Evolutionary conservation across 305 asterid species (phyloP).

Genomic region (Fraxinus sp.): DNA sequence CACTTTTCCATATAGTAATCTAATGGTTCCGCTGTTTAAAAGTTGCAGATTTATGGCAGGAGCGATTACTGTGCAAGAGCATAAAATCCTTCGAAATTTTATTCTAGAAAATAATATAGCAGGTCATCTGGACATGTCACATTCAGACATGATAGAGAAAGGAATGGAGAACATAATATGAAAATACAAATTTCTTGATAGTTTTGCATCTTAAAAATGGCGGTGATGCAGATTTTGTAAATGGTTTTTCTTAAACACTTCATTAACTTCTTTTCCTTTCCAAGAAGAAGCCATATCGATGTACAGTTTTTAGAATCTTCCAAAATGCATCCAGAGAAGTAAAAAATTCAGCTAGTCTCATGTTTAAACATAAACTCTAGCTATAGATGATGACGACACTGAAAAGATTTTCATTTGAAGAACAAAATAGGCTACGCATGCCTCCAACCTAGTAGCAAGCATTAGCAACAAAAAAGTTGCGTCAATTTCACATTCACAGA

Average conservation of each 20-base stretch:
- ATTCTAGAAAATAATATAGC: neutral
- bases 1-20: neutral
- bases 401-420: slow-evolving; percentile 9
- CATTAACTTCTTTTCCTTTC: neutral
- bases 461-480: slow-evolving; percentile 22
- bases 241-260: neutral
- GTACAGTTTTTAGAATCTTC: neutral
- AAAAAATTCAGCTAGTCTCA: neutral
- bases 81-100: neutral
- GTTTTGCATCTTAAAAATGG: slow-evolving; percentile 8
- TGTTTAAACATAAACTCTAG: neutral
- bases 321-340: neutral
- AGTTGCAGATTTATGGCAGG: neutral
- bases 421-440: slow-evolving; percentile 14
- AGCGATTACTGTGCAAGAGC: neutral
- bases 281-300: slow-evolving; percentile 7
- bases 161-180: neutral
- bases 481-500: slow-evolving; percentile 17
- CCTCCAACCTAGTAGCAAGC: slow-evolving; percentile 8
- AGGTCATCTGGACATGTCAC: neutral
- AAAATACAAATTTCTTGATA: neutral
- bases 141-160: neutral
- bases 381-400: neutral
- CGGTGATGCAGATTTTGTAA: neutral
- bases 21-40: neutral